Conservation (phyloP, 805 yeast species). For the Spathaspora sp. region DNA sequence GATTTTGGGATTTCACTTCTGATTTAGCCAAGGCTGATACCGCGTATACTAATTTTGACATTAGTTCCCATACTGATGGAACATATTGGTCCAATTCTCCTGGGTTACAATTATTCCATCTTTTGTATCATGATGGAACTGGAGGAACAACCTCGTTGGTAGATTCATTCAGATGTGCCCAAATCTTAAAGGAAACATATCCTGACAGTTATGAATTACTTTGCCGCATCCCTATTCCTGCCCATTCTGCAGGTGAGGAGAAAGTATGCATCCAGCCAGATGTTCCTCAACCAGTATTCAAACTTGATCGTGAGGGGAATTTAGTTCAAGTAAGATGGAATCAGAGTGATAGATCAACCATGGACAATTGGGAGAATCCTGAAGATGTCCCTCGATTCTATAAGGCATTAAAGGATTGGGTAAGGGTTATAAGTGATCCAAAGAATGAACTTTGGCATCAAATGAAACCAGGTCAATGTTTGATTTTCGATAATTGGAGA, state of each 20-base stretch:
- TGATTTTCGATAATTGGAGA: constrained; percentile 73
- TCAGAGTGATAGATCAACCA: constrained; percentile 63
- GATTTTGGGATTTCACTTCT: constrained; percentile 75
- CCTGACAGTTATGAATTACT: constrained; percentile 53
- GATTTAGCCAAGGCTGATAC: constrained; percentile 66
- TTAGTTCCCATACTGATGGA: constrained; percentile 68
- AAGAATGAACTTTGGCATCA: constrained; percentile 52
- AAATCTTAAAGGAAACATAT: constrained; percentile 38
- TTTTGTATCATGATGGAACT: constrained; percentile 57
- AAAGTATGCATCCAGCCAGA: constrained; percentile 58
- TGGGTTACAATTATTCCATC: constrained; percentile 65
- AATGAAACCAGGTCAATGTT: constrained; percentile 60
- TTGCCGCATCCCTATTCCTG: constrained; percentile 51
- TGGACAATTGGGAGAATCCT: constrained; percentile 47
- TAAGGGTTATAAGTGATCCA: constrained; percentile 44
- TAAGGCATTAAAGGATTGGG: constrained; percentile 56
- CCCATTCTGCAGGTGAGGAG: constrained; percentile 74
- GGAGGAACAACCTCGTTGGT: constrained; percentile 70
- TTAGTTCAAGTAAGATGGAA: constrained; percentile 68
- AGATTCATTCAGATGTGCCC: constrained; percentile 63
- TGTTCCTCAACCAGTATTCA: constrained; percentile 54
- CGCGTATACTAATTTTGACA: constrained; percentile 66
- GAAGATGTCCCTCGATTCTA: constrained; percentile 52
- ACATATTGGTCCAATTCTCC: constrained; percentile 75
- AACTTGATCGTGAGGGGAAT: constrained; percentile 47